phyloP scores from a whole-genome alignment of 108 stramenopile species.

The Asterionellopsis glacialis region DNA sequence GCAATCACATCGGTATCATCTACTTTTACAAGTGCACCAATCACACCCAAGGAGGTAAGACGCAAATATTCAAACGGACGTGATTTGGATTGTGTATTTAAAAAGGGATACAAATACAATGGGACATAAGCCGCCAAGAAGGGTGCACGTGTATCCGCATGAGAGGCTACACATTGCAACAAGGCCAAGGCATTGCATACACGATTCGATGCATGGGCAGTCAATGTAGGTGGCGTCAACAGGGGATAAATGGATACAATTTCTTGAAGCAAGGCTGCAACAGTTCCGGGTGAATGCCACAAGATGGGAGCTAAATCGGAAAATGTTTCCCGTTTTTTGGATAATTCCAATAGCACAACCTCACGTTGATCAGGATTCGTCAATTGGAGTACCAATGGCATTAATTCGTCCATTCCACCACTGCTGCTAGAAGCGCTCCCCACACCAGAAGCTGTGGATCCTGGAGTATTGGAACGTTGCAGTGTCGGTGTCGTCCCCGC shows the following conservation, averaged over 20 bases:
- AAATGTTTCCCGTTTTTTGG: constrained; percentile 96
- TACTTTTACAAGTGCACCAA: constrained; percentile 99
- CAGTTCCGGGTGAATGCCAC: constrained; percentile 76
- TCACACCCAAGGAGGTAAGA: constrained; percentile 95
- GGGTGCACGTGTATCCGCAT: constrained; percentile 91
- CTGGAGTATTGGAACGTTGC: too few species aligned
- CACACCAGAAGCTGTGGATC: too few species aligned
- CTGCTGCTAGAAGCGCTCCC: constrained; percentile 30
- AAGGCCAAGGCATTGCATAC: constrained; percentile 99
- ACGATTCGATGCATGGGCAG: constrained; percentile 93
- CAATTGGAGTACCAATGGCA: constrained; percentile 69
- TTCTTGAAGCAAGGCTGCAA: constrained; percentile 93
- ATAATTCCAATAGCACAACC: constrained; percentile 91
- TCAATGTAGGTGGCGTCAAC: constrained; percentile 94
- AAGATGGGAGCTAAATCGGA: constrained; percentile 93
- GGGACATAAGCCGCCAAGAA: constrained; percentile 96
- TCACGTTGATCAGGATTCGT: constrained; percentile 87
- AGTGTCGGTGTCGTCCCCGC: too few species aligned
- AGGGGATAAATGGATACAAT: constrained; percentile 97
- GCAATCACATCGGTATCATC: constrained; percentile 97
- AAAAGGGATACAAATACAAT: constrained; percentile 97
- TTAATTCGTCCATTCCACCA: constrained; percentile 68
- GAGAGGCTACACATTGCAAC: constrained; percentile 97
- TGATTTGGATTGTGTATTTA: constrained; percentile 93
- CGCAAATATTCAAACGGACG: constrained; percentile 98